A percentile compares a stretch with the other conserved stretches of the same genome.
Conservation (phyloP, 108 stramenopile species). For the Skeletonema tropicum region DNA sequence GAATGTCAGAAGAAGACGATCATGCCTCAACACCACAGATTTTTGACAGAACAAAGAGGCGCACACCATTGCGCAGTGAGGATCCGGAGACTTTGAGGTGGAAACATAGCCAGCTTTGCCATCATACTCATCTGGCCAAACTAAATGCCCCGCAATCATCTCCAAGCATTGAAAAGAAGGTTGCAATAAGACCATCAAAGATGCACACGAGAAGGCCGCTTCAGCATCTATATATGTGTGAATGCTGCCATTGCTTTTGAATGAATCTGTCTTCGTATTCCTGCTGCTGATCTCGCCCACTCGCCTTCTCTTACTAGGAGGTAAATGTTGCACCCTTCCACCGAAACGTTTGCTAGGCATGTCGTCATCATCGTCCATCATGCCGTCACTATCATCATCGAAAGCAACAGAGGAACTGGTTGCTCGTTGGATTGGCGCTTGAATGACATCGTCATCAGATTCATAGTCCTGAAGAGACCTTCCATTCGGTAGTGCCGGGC, state of each 20-base stretch:
- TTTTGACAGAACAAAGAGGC: constrained; percentile 42
- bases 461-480: constrained; percentile 16
- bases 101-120: constrained; percentile 30
- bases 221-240: constrained; percentile 16
- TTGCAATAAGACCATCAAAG: constrained; percentile 40
- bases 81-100: constrained; percentile 37
- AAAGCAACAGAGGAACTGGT: background rate
- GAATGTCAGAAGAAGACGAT: constrained; percentile 15
- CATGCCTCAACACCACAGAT: constrained; percentile 31
- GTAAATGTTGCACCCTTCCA: constrained; percentile 2
- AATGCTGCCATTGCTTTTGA: background rate
- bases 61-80: constrained; percentile 44
- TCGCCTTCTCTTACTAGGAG: constrained; percentile 41
- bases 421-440: constrained; percentile 6
- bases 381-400: constrained; percentile 38
- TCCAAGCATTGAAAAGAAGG: constrained; percentile 47
- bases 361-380: constrained; percentile 33
- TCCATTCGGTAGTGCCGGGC: background rate
- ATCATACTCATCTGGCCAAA: constrained; percentile 51
- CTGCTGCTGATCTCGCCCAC: constrained; percentile 10
- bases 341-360: background rate
- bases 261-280: constrained; percentile 12
- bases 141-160: constrained; percentile 45
- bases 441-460: constrained; percentile 35
- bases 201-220: constrained; percentile 43